Evolutionary conservation across 2,329 filamentous ascomycete species (phyloP).

Genomic region (Cyphellophora attinorum): DNA sequence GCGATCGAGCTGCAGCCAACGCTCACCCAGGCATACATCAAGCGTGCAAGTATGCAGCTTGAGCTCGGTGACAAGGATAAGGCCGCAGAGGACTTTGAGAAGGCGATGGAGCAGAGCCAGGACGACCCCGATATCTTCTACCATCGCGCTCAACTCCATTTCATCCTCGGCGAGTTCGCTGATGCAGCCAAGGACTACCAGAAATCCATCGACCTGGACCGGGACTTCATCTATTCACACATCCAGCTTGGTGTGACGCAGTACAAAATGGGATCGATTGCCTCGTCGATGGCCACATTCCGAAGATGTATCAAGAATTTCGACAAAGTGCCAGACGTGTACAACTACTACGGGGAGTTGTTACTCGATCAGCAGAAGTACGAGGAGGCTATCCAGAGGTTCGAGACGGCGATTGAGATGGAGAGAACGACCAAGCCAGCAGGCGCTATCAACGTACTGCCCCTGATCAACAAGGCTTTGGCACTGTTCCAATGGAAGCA

Average conservation of each 20-base stretch:
- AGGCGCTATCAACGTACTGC: constrained; percentile 85
- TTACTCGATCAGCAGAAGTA: constrained; percentile 95
- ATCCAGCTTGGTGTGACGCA: constrained; percentile 98
- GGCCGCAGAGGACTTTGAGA: constrained; percentile 78
- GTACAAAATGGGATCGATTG: constrained; percentile 98
- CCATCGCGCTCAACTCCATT: constrained; percentile 95
- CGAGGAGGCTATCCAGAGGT: constrained; percentile 91
- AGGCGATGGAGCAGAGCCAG: constrained; percentile 73
- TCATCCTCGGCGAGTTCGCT: constrained; percentile 88
- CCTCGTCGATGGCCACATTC: constrained; percentile 98
- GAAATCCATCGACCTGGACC: constrained; percentile 95
- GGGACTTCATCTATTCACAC: constrained; percentile 96
- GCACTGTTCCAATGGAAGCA: constrained; percentile 98
- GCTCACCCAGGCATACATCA: constrained; percentile 95
- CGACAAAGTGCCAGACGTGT: constrained; percentile 89
- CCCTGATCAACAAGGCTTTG: constrained; percentile 96
- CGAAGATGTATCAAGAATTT: constrained; percentile 97
- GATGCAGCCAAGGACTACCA: constrained; percentile 98
- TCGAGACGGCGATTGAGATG: constrained; percentile 97
- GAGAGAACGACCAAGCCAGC: constrained; percentile 90
- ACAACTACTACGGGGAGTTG: constrained; percentile 98
- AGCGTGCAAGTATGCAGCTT: constrained; percentile 94
- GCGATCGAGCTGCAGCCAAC: constrained; percentile 81
- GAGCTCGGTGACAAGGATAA: constrained; percentile 83
- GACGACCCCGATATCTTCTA: constrained; percentile 97